Percentiles rank a stretch among this genome's conserved stretches.
These are phyloP conservation scores for Harringtonia lauricola DNA, from an alignment of 2,329 filamentous ascomycete species.

Conservation along the genomic window DNA sequence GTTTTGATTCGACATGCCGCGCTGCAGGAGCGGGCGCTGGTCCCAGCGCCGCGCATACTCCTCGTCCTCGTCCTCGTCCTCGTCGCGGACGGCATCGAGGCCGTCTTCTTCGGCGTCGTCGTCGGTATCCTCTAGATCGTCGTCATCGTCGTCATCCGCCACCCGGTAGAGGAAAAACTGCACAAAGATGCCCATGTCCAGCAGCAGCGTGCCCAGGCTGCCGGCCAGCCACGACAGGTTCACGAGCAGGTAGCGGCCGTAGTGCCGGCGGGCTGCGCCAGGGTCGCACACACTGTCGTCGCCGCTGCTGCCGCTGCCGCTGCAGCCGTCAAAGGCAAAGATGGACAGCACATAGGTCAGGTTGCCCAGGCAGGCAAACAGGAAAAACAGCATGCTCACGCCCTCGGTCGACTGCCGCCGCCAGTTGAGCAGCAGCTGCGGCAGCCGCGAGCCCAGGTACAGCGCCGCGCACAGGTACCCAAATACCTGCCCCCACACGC, in stretches of 20 bases:
- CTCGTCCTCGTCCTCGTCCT: neutral
- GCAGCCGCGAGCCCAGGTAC: conserved; percentile 81
- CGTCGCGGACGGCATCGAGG: conserved; percentile 17
- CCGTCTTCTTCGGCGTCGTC: conserved; percentile 13
- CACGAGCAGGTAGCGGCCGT: conserved; percentile 73
- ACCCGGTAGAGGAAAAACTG: conserved; percentile 81
- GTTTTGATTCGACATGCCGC: conserved; percentile 15
- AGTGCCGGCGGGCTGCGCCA: conserved; percentile 57
- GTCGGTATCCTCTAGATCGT: neutral
- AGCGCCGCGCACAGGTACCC: conserved; percentile 84
- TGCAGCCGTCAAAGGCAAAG: conserved; percentile 73
- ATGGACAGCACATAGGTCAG: conserved; percentile 88
- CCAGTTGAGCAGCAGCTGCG: conserved; percentile 87
- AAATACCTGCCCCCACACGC: conserved; percentile 74
- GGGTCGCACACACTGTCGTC: no score
- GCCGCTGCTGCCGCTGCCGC: neutral
- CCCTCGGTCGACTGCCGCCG: conserved; percentile 88
- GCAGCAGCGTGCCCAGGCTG: conserved; percentile 72
- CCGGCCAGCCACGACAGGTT: conserved; percentile 88
- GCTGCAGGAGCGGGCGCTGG: conserved; percentile 26
- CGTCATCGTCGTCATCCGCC: conserved; percentile 7
- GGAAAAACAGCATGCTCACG: conserved; percentile 86
- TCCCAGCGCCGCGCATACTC: conserved; percentile 10
- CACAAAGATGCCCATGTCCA: conserved; percentile 78
- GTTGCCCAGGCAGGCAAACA: conserved; percentile 94